A percentile compares a stretch with the other conserved stretches of the same genome.
phyloP scores from a whole-genome alignment of 129 eudicot species.

The carrot (Daucus carota) region DNA sequence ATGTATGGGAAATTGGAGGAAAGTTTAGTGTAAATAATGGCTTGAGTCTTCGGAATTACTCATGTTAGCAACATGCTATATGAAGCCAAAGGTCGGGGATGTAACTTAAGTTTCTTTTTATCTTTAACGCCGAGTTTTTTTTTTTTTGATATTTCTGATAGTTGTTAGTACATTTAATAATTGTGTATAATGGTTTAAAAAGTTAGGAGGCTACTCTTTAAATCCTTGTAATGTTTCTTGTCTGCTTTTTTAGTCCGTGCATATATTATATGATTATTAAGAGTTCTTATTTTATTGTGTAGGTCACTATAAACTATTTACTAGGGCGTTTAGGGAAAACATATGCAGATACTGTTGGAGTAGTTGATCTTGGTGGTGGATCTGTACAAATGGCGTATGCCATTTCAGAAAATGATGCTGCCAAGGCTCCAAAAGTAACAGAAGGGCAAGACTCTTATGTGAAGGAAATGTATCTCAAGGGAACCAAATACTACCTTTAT shows the following conservation, averaged over 20 bases:
- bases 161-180: not conserved
- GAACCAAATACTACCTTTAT: slow-evolving; percentile 79
- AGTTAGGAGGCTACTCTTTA: not conserved
- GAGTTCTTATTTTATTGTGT: slow-evolving; percentile 18
- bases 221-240: not conserved
- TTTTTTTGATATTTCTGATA: not conserved
- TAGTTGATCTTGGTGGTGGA: slow-evolving; percentile 99
- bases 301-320: slow-evolving; percentile 93
- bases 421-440: slow-evolving; percentile 72
- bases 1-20: not conserved
- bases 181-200: not conserved
- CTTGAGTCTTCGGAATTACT: not conserved
- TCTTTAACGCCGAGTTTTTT: not conserved
- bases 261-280: not conserved
- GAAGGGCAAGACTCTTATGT: slow-evolving; percentile 79
- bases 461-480: slow-evolving; percentile 87
- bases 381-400: slow-evolving; percentile 99
- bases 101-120: not conserved
- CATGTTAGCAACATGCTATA: not conserved
- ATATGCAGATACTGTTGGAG: slow-evolving; percentile 82
- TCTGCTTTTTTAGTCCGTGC: not conserved
- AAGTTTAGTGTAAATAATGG: not conserved
- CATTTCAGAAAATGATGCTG: slow-evolving; percentile 88
- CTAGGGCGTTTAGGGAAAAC: slow-evolving; percentile 69
- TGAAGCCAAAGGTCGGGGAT: not conserved